phyloP scores from a whole-genome alignment of 2,329 filamentous ascomycete species.

The Hortaea sp. region DNA sequence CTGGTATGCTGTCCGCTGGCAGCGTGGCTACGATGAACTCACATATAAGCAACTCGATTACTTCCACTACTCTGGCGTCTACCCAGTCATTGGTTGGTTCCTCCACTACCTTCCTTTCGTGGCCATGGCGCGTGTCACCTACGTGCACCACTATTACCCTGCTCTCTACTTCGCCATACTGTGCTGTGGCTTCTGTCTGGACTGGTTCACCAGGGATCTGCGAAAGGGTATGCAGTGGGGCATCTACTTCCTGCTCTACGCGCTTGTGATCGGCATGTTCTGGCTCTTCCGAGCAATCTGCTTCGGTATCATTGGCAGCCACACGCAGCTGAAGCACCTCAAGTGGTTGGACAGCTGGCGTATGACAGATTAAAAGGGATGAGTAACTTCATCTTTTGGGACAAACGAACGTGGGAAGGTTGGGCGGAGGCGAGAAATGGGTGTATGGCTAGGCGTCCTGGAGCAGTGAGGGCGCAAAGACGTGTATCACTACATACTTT shows the following conservation, averaged over 20 bases:
- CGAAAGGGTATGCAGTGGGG: constrained; percentile 53
- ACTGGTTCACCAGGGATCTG: constrained; percentile 68
- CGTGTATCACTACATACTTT: neutral
- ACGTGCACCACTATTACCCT: constrained; percentile 98
- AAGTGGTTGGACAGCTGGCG: constrained; percentile 90
- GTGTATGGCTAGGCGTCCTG: neutral
- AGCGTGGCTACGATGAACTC: constrained; percentile 83
- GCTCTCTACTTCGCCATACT: constrained; percentile 96
- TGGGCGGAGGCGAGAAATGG: neutral
- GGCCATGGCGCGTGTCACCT: constrained; percentile 96
- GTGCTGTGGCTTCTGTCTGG: constrained; percentile 73
- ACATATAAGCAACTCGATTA: constrained; percentile 73
- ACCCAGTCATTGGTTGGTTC: constrained; percentile 88
- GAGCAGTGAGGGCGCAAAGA: neutral
- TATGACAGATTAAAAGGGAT: constrained; percentile 53
- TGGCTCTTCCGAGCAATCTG: constrained; percentile 85
- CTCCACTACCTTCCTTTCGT: constrained; percentile 94
- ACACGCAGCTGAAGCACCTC: constrained; percentile 77
- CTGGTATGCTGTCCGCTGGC: constrained; percentile 92
- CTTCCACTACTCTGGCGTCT: constrained; percentile 86
- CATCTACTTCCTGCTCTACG: constrained; percentile 67
- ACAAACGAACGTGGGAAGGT: neutral
- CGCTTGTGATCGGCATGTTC: constrained; percentile 68
- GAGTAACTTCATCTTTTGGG: neutral
- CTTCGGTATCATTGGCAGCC: constrained; percentile 86